A percentile compares a stretch with the other conserved stretches of the same genome.
These are phyloP conservation scores for Rossbeevera mucosa DNA, from an alignment of 768 basidiomycete genomes.

Conservation along the genomic window DNA sequence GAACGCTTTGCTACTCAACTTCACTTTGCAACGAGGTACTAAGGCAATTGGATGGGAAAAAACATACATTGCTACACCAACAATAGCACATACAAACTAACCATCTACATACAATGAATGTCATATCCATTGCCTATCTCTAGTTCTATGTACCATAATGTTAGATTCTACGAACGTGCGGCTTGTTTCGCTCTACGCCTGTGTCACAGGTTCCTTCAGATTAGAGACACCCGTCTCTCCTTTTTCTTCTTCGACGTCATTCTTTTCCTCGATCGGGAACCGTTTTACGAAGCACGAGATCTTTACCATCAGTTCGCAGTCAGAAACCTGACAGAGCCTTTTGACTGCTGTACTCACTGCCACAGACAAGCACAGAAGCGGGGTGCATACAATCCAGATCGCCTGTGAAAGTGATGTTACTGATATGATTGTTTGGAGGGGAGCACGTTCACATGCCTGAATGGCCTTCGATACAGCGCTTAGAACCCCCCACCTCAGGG, in stretches of 20 bases:
- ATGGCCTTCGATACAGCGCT: slow-evolving; percentile 57
- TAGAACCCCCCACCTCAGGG: slow-evolving; percentile 44
- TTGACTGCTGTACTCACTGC: slow-evolving; percentile 39
- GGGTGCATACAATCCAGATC: slow-evolving; percentile 71
- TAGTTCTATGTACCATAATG: slow-evolving; percentile 16
- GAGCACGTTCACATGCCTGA: slow-evolving; percentile 40
- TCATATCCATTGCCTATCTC: slow-evolving; percentile 2
- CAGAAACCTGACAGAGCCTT: slow-evolving; percentile 3
- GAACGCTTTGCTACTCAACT: background rate
- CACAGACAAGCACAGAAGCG: slow-evolving; percentile 61
- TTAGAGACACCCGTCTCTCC: slow-evolving; percentile 2
- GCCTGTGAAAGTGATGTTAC: slow-evolving; percentile 38
- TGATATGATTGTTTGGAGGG: background rate
- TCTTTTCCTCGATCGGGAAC: slow-evolving; percentile 20
- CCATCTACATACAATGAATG: background rate
- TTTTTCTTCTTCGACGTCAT: slow-evolving; percentile 20
- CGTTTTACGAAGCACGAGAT: slow-evolving; percentile 29
- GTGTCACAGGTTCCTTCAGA: slow-evolving; percentile 5
- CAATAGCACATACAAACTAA: slow-evolving; percentile 2
- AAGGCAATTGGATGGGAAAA: background rate
- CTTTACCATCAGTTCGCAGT: slow-evolving; percentile 13
- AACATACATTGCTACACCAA: background rate
- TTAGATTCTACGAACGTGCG: slow-evolving; percentile 9
- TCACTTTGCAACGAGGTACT: background rate
- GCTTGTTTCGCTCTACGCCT: slow-evolving; percentile 14